These are phyloP conservation scores for Mortierella sp. DNA, from an alignment of 371 early-diverging fungal species.

Conservation along the genomic window DNA sequence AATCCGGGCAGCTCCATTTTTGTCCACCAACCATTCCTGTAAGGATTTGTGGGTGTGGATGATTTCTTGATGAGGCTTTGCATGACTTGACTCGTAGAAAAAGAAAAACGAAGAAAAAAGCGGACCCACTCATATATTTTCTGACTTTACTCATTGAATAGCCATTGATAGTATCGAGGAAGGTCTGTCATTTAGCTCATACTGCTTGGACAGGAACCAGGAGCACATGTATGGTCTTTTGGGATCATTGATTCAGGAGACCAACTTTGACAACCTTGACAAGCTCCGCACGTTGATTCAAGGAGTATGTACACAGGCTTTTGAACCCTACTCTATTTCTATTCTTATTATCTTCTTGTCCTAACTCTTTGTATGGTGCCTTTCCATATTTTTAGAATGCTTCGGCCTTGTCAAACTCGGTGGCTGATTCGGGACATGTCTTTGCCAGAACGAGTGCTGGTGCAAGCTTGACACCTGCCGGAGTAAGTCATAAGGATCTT, in stretches of 20 bases:
- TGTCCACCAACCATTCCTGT: slow-evolving; percentile 74
- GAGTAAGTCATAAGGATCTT: slow-evolving; percentile 48
- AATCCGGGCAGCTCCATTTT: slow-evolving; percentile 72
- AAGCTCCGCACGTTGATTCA: slow-evolving; percentile 79
- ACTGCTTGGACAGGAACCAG: slow-evolving; percentile 82
- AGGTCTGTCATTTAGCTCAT: slow-evolving; percentile 66
- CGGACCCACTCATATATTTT: background rate
- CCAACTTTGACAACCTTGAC: slow-evolving; percentile 80
- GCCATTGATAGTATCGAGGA: slow-evolving; percentile 67
- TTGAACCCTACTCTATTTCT: slow-evolving; percentile 4
- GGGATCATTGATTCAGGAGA: slow-evolving; percentile 72
- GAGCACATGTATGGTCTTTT: slow-evolving; percentile 80
- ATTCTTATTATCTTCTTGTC: background rate
- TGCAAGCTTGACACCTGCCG: slow-evolving; percentile 71
- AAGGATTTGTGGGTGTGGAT: slow-evolving; percentile 11
- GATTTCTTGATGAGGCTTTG: too few relatives aligned
- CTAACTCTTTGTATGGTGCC: background rate
- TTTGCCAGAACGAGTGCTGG: slow-evolving; percentile 84
- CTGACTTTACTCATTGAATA: slow-evolving; percentile 10
- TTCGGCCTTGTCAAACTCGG: slow-evolving; percentile 76
- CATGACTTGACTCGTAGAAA: too few relatives aligned
- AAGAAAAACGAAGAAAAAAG: too few relatives aligned
- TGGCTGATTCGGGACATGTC: slow-evolving; percentile 87
- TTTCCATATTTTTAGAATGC: slow-evolving; percentile 60
- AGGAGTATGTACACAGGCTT: slow-evolving; percentile 58